Evolutionary conservation across 2,329 filamentous ascomycete genomes (phyloP), one percentile per base, ranked within the genome.

Genomic region (Celoporthe dispersa): DNA sequence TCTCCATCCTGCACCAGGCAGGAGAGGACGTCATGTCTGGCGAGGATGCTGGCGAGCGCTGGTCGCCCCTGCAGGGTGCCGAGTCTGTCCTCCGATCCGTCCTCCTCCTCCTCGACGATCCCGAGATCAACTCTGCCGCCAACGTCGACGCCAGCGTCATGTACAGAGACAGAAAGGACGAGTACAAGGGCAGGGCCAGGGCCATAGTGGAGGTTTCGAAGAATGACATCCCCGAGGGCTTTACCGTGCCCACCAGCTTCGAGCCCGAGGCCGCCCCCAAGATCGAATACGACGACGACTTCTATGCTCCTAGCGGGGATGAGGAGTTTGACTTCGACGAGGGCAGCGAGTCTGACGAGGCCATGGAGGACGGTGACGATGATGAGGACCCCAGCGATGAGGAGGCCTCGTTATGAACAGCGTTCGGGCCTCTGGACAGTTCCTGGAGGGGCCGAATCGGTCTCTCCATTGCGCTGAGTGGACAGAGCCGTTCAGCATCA

Each of bases 71-170:
- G 4, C 95, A 98, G 80, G 92, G 94, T 28, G 95, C 97, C 63
- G 96, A 98, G 82, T 97, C 94, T 2, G 94, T 99, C 48, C 87
- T 99, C 25, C 94, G 97, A 72, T 97, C 94, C 11, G 93, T 98
- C 25, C 88, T 98, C 9, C 91, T 96, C 7, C 88, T 99, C 2
- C 89, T 99, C 68, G 96, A 98, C 79, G 94, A 97, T 76, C 94
- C 95, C 19, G 95, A 99, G 80, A 93, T 97, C 76, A 94, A 90
- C 75, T 97, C 94, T 0, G 94, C 96, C 0, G 96, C 95, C 73
- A 98, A 98, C 79, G 94, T 98, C 68, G 95, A 98, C 75, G 95
- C 96, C 1, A 90, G 93, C 69, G 91, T 98, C 33, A 88, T 94
- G 84, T 91, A 97, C 76, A 90, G 95, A 71, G 93, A 94, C 75